Percentiles rank a stretch among this genome's conserved stretches.
Evolutionary conservation across 345 rosid species (phyloP).

Genomic region (Mallotus nudiflorus): DNA sequence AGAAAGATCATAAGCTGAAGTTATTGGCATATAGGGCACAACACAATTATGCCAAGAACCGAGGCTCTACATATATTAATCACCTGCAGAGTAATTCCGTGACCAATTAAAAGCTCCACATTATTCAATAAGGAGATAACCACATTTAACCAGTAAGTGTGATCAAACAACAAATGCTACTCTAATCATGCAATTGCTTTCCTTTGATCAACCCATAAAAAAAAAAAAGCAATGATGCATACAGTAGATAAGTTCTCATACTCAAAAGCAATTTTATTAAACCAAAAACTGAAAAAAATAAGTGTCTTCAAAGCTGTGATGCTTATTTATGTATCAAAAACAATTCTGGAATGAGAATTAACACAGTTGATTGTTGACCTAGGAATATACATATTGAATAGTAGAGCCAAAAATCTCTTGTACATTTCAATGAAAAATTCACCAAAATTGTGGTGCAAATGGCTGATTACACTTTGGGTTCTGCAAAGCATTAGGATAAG

Average conservation of each 20-base stretch:
- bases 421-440: neutral
- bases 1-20: conserved; percentile 13
- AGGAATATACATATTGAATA: neutral
- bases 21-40: conserved; percentile 24
- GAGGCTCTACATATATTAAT: conserved; percentile 6
- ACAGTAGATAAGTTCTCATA: no score
- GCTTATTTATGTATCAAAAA: neutral
- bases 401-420: neutral
- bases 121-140: neutral
- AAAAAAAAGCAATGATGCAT: neutral
- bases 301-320: neutral
- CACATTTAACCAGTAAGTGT: neutral
- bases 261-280: no score
- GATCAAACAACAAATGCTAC: neutral
- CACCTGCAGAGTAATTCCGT: conserved; percentile 31
- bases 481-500: conserved; percentile 1
- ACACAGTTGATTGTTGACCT: neutral
- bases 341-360: neutral
- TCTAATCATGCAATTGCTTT: neutral
- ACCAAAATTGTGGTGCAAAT: neutral
- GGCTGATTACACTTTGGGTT: neutral
- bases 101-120: neutral
- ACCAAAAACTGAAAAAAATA: no score
- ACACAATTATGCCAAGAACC: conserved; percentile 7
- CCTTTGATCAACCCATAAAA: neutral